phyloP scores from a whole-genome alignment of 148 eudicot genomes.

The Vaccinium corymbosum region DNA sequence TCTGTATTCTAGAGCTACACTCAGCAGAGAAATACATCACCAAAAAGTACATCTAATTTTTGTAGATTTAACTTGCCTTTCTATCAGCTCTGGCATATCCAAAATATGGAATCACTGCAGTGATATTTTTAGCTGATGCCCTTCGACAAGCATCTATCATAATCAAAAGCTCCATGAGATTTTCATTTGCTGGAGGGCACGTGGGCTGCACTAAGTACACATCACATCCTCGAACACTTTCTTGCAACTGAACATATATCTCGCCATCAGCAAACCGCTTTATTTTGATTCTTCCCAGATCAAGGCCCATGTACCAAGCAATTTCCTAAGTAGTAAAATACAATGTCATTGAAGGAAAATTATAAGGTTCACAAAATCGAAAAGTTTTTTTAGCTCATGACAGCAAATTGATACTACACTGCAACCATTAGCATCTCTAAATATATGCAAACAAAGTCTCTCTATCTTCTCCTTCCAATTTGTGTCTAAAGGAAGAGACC shows the following conservation, averaged over 20 bases:
- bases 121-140: conserved; percentile 91
- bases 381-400: neutral
- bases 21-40: neutral
- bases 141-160: conserved; percentile 98
- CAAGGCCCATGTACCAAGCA: conserved; percentile 89
- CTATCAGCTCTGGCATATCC: conserved; percentile 99
- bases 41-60: neutral
- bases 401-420: neutral
- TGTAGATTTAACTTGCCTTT: conserved; percentile 42
- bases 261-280: conserved; percentile 97
- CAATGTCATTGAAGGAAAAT: neutral
- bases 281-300: conserved; percentile 69
- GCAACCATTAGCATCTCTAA: conserved; percentile 1
- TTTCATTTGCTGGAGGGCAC: conserved; percentile 94
- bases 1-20: neutral
- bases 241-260: conserved; percentile 92
- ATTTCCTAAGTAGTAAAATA: conserved; percentile 55
- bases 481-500: neutral
- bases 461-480: neutral
- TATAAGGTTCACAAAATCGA: neutral
- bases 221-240: conserved; percentile 95
- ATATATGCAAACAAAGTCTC: neutral
- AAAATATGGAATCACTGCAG: conserved; percentile 96
- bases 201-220: conserved; percentile 93
- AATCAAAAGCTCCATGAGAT: conserved; percentile 85